Evolutionary conservation across 2,329 filamentous ascomycete species (phyloP), one percentile per base, ranked within the genome.

Genomic region (Colletotrichum chlorophyti): DNA sequence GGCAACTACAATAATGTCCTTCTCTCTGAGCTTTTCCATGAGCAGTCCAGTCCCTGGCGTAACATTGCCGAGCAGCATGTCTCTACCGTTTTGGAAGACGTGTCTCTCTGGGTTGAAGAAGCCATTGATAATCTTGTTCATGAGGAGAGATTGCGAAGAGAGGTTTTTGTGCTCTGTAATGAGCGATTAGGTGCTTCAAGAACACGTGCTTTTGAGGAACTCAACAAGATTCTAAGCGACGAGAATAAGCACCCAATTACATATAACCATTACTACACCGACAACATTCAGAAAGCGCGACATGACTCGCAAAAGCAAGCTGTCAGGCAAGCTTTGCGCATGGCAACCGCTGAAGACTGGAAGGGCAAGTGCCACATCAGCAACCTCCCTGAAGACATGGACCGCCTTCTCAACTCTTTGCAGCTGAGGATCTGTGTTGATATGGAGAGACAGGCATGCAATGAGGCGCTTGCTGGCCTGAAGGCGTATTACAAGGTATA

Each of bases 1-100:
- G 84, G 86, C 0, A 83, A 76, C 0, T 88, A 85, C 68, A 87
- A 87, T 58, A 81, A 86, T 0, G 66, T 84, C 50, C 72, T 89
- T 9, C 77, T 90, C 0, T 72, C 74, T 0, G 81, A 88, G 19
- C 67, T 91, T 0, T 90, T 90, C 65, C 72, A 72, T 17, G 79
- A 87, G 41, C 85, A 90, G 55, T 85, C 79, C 0, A 52, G 63
- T 6, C 80, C 79, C 0, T 90, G 85, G 87, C 55, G 42, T 3
- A 4, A 27, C 1, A 42, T 59, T 6, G 42, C 55, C 3, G 42
- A 49, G 14, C 11, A 26, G 2, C 55, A 59, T 2, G 37, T 54
- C 6, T 54, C 42, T 1, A 14, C 31, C 15, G 37, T 59, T 4
- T 2, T 38, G 1, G 35, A 47, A 5, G 3, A 17, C 2, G 50